Base-by-base conservation (phyloP, 768 basidiomycete species). In the Lactarius vividus region DNA sequence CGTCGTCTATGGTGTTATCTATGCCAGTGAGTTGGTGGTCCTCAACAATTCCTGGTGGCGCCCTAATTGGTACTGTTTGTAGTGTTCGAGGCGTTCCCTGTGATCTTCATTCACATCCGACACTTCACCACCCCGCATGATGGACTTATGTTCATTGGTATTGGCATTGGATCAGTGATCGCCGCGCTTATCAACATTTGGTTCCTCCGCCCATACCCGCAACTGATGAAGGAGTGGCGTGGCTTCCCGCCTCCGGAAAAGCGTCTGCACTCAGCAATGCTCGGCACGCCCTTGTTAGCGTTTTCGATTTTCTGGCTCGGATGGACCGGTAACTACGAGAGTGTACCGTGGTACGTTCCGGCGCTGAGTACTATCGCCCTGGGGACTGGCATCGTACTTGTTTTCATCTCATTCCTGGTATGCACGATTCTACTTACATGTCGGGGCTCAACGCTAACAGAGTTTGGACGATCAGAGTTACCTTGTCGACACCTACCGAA, bases 1-100 rank as follows among this genome's bases (percentile, higher is more conserved):
- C 23, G 10, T 69, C 61, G 65, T 69, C 8, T 69, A 66, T 39
- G 64, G 65, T 16, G 23, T 61, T 28, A 56, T 69, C 4, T 69
- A 65, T 37, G 53, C 63, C 26, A 65, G 67, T 68, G 28, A 59
- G 67, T 52, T 26, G 6, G n/a, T 58, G 42, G 7, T 61, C 16
- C 8, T 39, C 6, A 10, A 8, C 11, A 2, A 4, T 31, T 5
- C 28, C 39, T 20, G 10, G 5, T 58, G 20, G 18, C 33, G 18
- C 8, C 16, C 26, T 20, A 57, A 28, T 29, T 46, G 23, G 20
- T 1, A 4, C 3, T 37, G 23, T 16, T 18, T 29, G 49, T 33
- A 66, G 64, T 53, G 16, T 66, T 66, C 56, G 61, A 66, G 61
- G 61, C 61, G 1, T 62, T 58, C 35, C 65, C 65, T 18, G 44